phyloP scores from a whole-genome alignment of 352 stramenopile genomes.

The Phytophthora nicotianae region DNA sequence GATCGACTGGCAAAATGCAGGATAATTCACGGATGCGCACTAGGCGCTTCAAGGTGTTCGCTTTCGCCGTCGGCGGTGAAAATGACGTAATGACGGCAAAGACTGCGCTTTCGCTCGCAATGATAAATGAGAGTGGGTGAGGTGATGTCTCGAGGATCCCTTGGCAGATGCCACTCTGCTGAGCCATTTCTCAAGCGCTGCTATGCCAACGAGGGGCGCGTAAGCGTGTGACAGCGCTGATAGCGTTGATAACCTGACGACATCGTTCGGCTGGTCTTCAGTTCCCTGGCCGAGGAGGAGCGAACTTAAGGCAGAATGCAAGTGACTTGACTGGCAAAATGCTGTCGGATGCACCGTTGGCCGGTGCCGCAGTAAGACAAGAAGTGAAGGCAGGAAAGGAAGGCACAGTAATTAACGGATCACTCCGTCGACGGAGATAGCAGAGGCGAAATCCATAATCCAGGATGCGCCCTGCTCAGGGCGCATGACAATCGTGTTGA shows the following conservation, averaged over 20 bases:
- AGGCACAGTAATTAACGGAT: background rate
- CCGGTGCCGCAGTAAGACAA: too few species aligned
- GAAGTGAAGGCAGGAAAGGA: slow-evolving; percentile 1
- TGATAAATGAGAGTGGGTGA: slow-evolving; percentile 21
- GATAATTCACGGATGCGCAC: slow-evolving; percentile 12
- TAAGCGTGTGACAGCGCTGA: slow-evolving; percentile 24
- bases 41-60: slow-evolving; percentile 8
- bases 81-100: slow-evolving; percentile 32
- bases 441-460: background rate
- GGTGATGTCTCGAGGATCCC: slow-evolving; percentile 20
- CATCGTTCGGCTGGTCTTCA: slow-evolving; percentile 20
- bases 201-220: slow-evolving; percentile 2
- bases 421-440: too few species aligned
- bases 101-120: background rate
- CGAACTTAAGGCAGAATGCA: too few species aligned
- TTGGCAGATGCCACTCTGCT: slow-evolving; percentile 22
- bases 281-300: slow-evolving; percentile 9
- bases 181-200: slow-evolving; percentile 30
- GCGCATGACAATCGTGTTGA: too few species aligned
- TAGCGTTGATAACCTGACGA: slow-evolving; percentile 7
- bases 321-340: slow-evolving; percentile 23
- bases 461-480: slow-evolving; percentile 17
- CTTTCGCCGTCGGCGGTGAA: slow-evolving; percentile 3
- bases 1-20: slow-evolving; percentile 25
- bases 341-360: too few species aligned